A percentile compares a stretch with the other conserved stretches of the same genome.
Conservation (phyloP, 2,329 filamentous ascomycete genomes). For the Sporothrix dimorphospora region DNA sequence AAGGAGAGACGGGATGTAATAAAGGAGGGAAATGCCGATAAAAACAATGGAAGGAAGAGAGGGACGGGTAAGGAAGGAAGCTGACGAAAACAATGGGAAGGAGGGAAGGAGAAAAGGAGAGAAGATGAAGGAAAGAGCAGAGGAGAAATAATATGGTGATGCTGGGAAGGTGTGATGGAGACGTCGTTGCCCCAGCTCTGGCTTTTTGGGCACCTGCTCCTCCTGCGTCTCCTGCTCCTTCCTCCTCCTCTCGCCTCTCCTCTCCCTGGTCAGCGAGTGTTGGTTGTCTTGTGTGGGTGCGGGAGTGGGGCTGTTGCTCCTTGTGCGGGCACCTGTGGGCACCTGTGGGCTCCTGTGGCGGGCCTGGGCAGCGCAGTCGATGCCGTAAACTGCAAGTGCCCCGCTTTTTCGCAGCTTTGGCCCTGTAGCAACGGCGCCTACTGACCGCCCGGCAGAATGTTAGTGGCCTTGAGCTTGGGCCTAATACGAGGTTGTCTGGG, state of each 20-base stretch:
- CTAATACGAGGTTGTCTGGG: slow-evolving; percentile 1
- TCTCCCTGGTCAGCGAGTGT: slow-evolving; percentile 10
- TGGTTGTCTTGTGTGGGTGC: slow-evolving; percentile 15
- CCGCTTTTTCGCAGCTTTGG: slow-evolving; percentile 29
- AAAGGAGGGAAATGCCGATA: slow-evolving; percentile 7
- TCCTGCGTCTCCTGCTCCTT: background rate
- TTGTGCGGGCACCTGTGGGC: slow-evolving; percentile 19
- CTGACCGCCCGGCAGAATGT: slow-evolving; percentile 34
- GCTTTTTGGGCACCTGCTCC: slow-evolving; percentile 18
- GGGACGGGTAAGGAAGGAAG: slow-evolving; percentile 14
- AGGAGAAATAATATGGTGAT: slow-evolving; percentile 32
- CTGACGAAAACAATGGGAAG: slow-evolving; percentile 18
- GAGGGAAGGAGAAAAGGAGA: slow-evolving; percentile 2
- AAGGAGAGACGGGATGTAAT: slow-evolving; percentile 22
- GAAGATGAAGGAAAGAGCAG: slow-evolving; percentile 22
- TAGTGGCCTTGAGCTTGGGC: background rate
- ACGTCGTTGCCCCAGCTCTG: slow-evolving; percentile 33
- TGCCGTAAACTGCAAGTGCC: slow-evolving; percentile 27
- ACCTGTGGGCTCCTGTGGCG: slow-evolving; percentile 27
- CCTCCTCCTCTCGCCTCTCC: background rate
- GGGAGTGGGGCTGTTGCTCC: slow-evolving; percentile 7
- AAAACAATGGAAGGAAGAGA: slow-evolving; percentile 12
- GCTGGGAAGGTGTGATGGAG: slow-evolving; percentile 28
- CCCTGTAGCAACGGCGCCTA: slow-evolving; percentile 3
- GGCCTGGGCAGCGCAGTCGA: slow-evolving; percentile 30